phyloP scores from a whole-genome alignment of 345 rosid species.

The Sapria himalayana region DNA sequence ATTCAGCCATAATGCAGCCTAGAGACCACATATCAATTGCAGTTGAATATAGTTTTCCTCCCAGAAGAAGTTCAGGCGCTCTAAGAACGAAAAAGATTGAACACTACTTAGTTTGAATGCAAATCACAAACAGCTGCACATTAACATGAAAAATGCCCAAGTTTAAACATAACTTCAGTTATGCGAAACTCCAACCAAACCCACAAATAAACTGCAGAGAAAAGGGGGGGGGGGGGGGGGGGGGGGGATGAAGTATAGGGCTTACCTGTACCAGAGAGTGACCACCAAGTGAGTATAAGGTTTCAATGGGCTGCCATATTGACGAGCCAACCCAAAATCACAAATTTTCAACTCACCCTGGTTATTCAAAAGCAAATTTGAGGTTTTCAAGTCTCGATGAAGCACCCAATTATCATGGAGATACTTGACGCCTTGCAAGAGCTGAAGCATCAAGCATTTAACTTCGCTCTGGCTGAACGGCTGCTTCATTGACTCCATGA shows the following conservation, averaged over 20 bases:
- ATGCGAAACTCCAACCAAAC: background rate
- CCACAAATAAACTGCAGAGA: background rate
- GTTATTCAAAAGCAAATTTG: constrained; percentile 85
- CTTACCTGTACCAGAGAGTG: constrained; percentile 99
- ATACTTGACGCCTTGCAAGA: constrained; percentile 78
- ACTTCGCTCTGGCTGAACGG: constrained; percentile 99
- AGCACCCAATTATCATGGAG: constrained; percentile 99
- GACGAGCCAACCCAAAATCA: constrained; percentile 97
- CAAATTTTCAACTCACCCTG: constrained; percentile 95
- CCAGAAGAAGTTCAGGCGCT: constrained; percentile 98
- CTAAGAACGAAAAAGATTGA: constrained; percentile 14
- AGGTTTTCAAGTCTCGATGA: constrained; percentile 92
- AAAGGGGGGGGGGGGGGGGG: too few relatives aligned
- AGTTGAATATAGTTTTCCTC: constrained; percentile 84
- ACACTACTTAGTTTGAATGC: background rate
- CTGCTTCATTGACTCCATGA: constrained; percentile 96
- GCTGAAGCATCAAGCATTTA: constrained; percentile 93
- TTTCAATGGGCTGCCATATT: constrained; percentile 89
- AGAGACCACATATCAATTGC: constrained; percentile 99
- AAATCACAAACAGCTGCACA: background rate
- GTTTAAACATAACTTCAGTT: background rate
- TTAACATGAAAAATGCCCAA: background rate
- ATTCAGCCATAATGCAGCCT: constrained; percentile 96
- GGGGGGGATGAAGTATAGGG: too few relatives aligned
- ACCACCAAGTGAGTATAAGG: constrained; percentile 98